A percentile compares a stretch with the other conserved stretches of the same genome.
These are phyloP conservation scores for Yamadazyma siamensis DNA, from an alignment of 1,139 yeast species.

Conservation along the genomic window DNA sequence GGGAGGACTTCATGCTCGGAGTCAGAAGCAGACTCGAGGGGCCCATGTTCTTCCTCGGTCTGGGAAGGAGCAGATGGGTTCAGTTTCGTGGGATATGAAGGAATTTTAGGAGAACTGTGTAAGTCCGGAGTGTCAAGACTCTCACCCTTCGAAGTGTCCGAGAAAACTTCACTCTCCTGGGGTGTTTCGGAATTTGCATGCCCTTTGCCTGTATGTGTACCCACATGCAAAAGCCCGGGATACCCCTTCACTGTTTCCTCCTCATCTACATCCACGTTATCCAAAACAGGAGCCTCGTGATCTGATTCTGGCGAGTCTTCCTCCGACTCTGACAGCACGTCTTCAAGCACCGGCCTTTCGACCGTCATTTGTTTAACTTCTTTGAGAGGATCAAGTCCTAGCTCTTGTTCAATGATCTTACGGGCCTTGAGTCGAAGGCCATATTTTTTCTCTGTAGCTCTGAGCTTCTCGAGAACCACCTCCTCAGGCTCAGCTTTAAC, in stretches of 20 bases:
- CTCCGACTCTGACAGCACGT: slow-evolving; percentile 4
- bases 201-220: background rate
- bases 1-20: no score
- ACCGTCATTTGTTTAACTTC: slow-evolving; percentile 16
- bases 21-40: no score
- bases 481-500: slow-evolving; percentile 32
- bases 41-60: no score
- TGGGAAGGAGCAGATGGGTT: no score
- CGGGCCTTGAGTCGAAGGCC: slow-evolving; percentile 24
- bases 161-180: no score
- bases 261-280: background rate
- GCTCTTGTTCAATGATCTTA: slow-evolving; percentile 10
- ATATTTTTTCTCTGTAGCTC: slow-evolving; percentile 30
- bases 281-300: background rate
- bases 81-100: no score
- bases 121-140: no score
- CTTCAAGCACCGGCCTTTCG: slow-evolving; percentile 8
- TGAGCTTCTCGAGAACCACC: slow-evolving; percentile 24
- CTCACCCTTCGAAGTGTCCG: no score
- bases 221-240: no score
- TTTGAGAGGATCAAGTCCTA: slow-evolving; percentile 22
- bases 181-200: no score
- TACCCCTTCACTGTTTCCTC: background rate
- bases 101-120: no score
- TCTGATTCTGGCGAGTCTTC: slow-evolving; percentile 8